Conservation (phyloP, 768 basidiomycete species). For the Tephrocybe sp. region DNA sequence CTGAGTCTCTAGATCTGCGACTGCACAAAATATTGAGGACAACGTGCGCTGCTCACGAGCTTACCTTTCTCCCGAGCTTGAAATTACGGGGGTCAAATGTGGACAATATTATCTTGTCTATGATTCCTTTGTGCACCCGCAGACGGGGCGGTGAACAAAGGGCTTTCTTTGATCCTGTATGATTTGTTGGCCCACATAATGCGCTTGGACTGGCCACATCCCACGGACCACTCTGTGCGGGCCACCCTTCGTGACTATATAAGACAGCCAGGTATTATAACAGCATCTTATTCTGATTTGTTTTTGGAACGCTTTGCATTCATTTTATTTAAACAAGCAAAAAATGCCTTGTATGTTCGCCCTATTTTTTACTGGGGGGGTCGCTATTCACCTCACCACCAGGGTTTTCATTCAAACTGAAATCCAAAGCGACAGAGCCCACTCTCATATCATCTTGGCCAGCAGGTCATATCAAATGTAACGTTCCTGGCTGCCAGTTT, state of each 20-base stretch:
- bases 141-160: not conserved
- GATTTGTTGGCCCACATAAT: not conserved
- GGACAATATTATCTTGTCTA: too few relatives aligned
- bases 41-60: too few relatives aligned
- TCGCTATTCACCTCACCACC: not conserved
- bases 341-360: slow-evolving; percentile 3
- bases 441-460: slow-evolving; percentile 22
- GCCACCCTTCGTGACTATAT: not conserved
- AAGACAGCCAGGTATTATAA: not conserved
- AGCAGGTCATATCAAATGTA: slow-evolving; percentile 29
- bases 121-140: too few relatives aligned
- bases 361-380: not conserved
- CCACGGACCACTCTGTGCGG: too few relatives aligned
- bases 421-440: slow-evolving; percentile 3
- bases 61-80: too few relatives aligned
- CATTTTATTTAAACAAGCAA: not conserved
- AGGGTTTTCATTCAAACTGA: slow-evolving; percentile 11
- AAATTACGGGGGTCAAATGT: too few relatives aligned
- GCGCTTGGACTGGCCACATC: too few relatives aligned
- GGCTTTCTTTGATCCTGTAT: not conserved
- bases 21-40: too few relatives aligned
- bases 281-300: not conserved
- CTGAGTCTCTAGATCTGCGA: too few relatives aligned
- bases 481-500: slow-evolving; percentile 20
- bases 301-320: not conserved